A percentile compares a stretch with the other conserved stretches of the same genome.
These are phyloP conservation scores for Carex littledalei DNA, from an alignment of 176 grass and related monocot genomes.

Conservation along the genomic window DNA sequence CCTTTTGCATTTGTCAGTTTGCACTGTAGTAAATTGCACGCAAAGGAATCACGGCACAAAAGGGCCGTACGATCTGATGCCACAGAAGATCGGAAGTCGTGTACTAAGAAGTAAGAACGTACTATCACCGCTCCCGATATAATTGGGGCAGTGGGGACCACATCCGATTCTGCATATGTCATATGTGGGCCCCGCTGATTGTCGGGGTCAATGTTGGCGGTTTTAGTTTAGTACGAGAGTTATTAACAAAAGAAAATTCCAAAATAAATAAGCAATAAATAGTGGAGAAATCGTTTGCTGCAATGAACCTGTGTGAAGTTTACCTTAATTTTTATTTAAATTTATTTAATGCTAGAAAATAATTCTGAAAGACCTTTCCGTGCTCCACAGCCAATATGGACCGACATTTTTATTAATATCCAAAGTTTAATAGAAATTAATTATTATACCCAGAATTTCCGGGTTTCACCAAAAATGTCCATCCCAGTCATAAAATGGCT, in stretches of 20 bases:
- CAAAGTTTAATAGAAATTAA: too few species aligned
- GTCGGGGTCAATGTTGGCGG: neutral
- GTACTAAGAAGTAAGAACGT: constrained; percentile 15
- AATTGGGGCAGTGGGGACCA: neutral
- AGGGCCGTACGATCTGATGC: neutral
- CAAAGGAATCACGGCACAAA: neutral
- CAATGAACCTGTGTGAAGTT: neutral
- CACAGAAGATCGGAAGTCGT: neutral
- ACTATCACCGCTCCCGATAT: constrained; percentile 17
- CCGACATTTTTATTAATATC: too few species aligned
- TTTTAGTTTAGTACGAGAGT: neutral
- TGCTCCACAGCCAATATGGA: neutral
- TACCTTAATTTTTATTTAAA: neutral
- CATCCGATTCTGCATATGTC: neutral
- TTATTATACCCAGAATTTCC: too few species aligned
- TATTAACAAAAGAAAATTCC: neutral
- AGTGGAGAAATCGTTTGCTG: neutral
- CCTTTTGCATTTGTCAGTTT: neutral
- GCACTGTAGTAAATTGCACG: neutral
- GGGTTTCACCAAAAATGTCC: too few species aligned
- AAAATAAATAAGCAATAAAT: neutral
- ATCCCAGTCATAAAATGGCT: too few species aligned
- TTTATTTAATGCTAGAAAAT: neutral
- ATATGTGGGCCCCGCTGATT: neutral
- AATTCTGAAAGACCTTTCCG: neutral